These are phyloP conservation scores for Ulmus americana DNA, from an alignment of 331 rosid genomes.

Conservation along the genomic window DNA sequence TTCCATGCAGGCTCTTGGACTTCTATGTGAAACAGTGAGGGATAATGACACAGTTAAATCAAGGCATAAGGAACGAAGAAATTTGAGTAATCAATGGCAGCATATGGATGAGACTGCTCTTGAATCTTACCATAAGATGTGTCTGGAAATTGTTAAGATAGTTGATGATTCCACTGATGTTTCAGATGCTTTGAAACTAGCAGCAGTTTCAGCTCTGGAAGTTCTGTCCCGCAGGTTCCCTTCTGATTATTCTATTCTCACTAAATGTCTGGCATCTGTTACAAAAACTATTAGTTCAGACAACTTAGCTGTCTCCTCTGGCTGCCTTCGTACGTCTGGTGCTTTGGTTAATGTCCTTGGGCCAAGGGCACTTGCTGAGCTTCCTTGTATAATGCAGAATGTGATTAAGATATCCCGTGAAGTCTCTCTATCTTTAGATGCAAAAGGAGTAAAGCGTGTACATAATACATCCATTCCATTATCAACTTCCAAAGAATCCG, in stretches of 20 bases:
- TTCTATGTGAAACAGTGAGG: slow-evolving; percentile 62
- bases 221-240: slow-evolving; percentile 59
- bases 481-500: slow-evolving; percentile 40
- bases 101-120: slow-evolving; percentile 47
- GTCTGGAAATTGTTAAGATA: slow-evolving; percentile 49
- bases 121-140: slow-evolving; percentile 44
- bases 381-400: slow-evolving; percentile 66
- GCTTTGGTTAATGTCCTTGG: slow-evolving; percentile 76
- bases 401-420: slow-evolving; percentile 47
- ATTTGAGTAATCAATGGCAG: slow-evolving; percentile 40
- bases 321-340: slow-evolving; percentile 70
- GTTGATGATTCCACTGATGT: slow-evolving; percentile 45
- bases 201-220: slow-evolving; percentile 72
- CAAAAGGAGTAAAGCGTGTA: slow-evolving; percentile 22
- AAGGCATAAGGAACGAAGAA: slow-evolving; percentile 36
- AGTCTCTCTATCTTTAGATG: slow-evolving; percentile 31
- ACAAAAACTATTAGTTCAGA: slow-evolving; percentile 38
- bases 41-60: slow-evolving; percentile 28
- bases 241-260: slow-evolving; percentile 44
- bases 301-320: slow-evolving; percentile 45
- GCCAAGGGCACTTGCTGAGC: slow-evolving; percentile 66
- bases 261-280: slow-evolving; percentile 53
- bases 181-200: slow-evolving; percentile 60
- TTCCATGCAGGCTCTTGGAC: slow-evolving; percentile 74
- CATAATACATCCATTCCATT: slow-evolving; percentile 18